Conservation (phyloP, 805 yeast species). For the Cyberlindnera amylophila region DNA sequence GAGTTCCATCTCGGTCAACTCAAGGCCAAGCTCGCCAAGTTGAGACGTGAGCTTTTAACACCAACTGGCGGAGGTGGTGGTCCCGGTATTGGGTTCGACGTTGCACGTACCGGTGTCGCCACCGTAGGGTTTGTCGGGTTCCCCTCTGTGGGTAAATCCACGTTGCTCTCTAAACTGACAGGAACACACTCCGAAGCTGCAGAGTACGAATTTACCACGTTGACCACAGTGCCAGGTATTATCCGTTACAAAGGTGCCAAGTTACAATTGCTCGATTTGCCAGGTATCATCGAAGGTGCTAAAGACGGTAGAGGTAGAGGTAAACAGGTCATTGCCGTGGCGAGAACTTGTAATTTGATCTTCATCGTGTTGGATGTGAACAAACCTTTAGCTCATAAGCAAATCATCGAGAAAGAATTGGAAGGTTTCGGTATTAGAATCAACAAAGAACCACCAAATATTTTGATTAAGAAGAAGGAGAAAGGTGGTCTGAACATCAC, state of each 20-base stretch:
- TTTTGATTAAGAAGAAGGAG: constrained; percentile 86
- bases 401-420: constrained; percentile 88
- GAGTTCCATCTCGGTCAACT: constrained; percentile 96
- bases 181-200: constrained; percentile 99
- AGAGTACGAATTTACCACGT: constrained; percentile 94
- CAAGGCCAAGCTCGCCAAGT: constrained; percentile 92
- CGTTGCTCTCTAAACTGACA: constrained; percentile 80
- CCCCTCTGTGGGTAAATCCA: constrained; percentile 88
- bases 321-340: constrained; percentile 97
- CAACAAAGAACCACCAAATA: constrained; percentile 90
- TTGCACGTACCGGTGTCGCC: constrained; percentile 98
- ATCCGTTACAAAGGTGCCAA: constrained; percentile 96
- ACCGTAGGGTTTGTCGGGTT: constrained; percentile 97
- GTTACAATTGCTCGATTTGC: constrained; percentile 91
- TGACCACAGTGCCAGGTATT: constrained; percentile 96
- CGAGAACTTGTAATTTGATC: constrained; percentile 92
- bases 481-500: constrained; percentile 95
- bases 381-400: constrained; percentile 92
- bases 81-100: constrained; percentile 93
- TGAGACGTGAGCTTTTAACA: constrained; percentile 85
- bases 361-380: constrained; percentile 94
- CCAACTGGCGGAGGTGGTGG: constrained; percentile 83
- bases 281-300: constrained; percentile 90
- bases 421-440: constrained; percentile 97
- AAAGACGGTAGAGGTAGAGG: constrained; percentile 92